Conservation (phyloP, 495 filamentous ascomycete genomes). For the Articulospora tetracladia region DNA sequence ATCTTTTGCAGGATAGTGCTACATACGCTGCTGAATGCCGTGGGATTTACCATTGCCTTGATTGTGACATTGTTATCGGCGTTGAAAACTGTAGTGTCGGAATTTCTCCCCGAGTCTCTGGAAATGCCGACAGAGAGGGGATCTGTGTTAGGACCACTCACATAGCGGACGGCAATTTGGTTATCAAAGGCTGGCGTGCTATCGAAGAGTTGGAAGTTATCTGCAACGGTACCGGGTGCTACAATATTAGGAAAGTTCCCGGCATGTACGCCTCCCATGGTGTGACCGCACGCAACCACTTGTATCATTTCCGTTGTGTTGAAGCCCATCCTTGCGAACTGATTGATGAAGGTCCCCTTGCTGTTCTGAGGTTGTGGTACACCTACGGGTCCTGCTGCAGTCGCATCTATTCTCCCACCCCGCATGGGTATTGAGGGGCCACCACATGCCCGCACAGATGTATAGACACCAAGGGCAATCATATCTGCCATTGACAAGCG, state of each 20-base stretch:
- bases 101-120: conserved; percentile 32
- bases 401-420: conserved; percentile 53
- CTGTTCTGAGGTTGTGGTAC: conserved; percentile 58
- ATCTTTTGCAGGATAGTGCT: conserved; percentile 50
- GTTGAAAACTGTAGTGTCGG: conserved; percentile 55
- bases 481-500: conserved; percentile 49
- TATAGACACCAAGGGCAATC: conserved; percentile 55
- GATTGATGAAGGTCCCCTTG: conserved; percentile 42
- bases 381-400: conserved; percentile 40
- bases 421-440: conserved; percentile 53
- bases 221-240: conserved; percentile 33
- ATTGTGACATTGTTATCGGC: conserved; percentile 55
- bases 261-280: conserved; percentile 57
- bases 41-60: conserved; percentile 36
- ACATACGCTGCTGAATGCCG: conserved; percentile 44
- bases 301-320: conserved; percentile 53
- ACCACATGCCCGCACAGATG: conserved; percentile 53
- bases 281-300: conserved; percentile 58
- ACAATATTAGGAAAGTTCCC: conserved; percentile 51
- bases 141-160: conserved; percentile 48
- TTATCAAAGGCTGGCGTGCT: conserved; percentile 49
- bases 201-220: conserved; percentile 39
- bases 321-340: conserved; percentile 58
- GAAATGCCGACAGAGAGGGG: conserved; percentile 48
- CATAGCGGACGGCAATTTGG: conserved; percentile 51